Evolutionary conservation across 257 asterid genomes (phyloP).

Genomic region (Echium plantagineum): DNA sequence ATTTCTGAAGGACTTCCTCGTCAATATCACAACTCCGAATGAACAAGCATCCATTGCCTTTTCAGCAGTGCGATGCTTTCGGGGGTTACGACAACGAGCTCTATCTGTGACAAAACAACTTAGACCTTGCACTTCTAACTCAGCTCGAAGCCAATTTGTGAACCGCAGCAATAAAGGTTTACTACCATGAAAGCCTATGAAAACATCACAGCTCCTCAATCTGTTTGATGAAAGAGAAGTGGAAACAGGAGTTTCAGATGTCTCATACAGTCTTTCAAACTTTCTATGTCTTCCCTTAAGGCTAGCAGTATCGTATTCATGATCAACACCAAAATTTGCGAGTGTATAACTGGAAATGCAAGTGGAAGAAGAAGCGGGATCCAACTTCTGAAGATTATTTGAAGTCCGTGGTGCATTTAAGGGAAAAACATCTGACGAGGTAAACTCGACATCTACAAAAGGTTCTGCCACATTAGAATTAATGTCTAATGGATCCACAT

Average conservation of each 20-base stretch:
- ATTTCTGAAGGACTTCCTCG: constrained; percentile 70
- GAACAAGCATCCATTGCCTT: constrained; percentile 74
- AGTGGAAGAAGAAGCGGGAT: constrained; percentile 42
- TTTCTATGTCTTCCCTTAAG: constrained; percentile 38
- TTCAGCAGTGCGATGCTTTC: constrained; percentile 57
- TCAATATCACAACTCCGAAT: constrained; percentile 73
- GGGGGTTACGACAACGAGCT: constrained; percentile 50
- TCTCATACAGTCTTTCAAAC: constrained; percentile 35
- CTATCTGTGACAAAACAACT: constrained; percentile 74
- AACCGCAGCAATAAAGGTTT: constrained; percentile 53
- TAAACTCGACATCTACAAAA: constrained; percentile 20
- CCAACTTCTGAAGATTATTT: constrained; percentile 33
- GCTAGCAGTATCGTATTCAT: constrained; percentile 26
- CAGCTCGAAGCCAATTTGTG: constrained; percentile 81
- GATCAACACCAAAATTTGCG: constrained; percentile 6
- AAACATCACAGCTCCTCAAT: constrained; percentile 68
- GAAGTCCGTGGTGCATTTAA: constrained; percentile 24
- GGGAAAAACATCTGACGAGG: constrained; percentile 27
- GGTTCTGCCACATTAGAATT: constrained; percentile 18
- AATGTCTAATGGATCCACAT: too few species aligned
- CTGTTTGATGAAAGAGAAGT: constrained; percentile 42
- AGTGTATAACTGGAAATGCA: constrained; percentile 36
- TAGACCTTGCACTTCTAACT: constrained; percentile 73
- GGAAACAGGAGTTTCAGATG: constrained; percentile 35
- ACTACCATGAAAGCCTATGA: constrained; percentile 72